Evolutionary conservation across 2,329 filamentous ascomycete species (phyloP), one percentile per base, ranked within the genome.

Genomic region (Pezicula rhizophila): DNA sequence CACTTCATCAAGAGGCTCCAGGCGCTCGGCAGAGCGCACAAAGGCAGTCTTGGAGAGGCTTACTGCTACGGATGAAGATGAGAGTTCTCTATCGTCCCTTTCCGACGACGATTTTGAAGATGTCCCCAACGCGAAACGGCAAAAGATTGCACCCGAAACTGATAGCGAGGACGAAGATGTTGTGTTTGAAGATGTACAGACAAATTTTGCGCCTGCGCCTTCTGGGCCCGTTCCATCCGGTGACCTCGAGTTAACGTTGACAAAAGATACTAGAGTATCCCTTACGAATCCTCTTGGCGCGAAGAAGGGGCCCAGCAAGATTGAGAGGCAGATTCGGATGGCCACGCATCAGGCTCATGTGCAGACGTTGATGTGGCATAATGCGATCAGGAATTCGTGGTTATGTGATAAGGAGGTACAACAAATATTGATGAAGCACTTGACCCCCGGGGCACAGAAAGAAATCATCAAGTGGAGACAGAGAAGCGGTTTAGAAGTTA

Each of bases 331-430:
- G 52, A 86, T 92, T 48, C 79, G 93, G 23, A 78, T 84, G 31
- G 77, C 83, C 3, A 90, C 89, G 1, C 93, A 99, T 66, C 87
- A 88, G 58, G 76, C 96, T 57, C 93, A 99, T 66, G 90, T 97
- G 2, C 84, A 95, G 64, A 80, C 83, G 46, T 72, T 99, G 14
- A 77, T 99, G 51, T 96, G 86, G 76, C 91, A 97, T 64, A 97
- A 97, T 62, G 80, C 88, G 0, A 68, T 93, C 12, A 81, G 88
- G 38, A 96, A 97, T 64, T 75, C 80, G 0, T 97, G 92, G 85
- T 70, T 90, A 17, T 88, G 88, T 57, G 87, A 97, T 59, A 66
- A 76, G 3, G 79, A 87, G 53, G 75, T 95, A 0, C 88, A 93
- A 53, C 80, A 82, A 10, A 85, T 83, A 14, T 74, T 96, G 63